These are phyloP conservation scores for Zizania latifolia DNA, from an alignment of 176 grass and related monocot species.

Conservation along the genomic window DNA sequence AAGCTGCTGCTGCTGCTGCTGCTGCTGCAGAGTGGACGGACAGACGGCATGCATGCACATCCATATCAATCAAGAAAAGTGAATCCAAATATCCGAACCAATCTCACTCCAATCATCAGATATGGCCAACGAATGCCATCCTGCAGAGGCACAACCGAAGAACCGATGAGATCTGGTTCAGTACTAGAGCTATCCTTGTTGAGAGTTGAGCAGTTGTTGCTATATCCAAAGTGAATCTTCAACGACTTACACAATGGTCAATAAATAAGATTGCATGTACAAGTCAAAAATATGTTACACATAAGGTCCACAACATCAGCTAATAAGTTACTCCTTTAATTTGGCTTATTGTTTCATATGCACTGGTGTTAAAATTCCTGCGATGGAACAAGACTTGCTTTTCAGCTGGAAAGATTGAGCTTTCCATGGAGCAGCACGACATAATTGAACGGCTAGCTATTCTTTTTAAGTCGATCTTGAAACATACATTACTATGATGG, in stretches of 20 bases:
- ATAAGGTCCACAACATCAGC: constrained; percentile 19
- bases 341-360: constrained; percentile 38
- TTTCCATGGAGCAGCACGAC: constrained; percentile 8
- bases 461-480: constrained; percentile 22
- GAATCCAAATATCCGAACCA: neutral
- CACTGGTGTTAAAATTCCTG: constrained; percentile 36
- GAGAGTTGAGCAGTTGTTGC: neutral
- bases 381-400: constrained; percentile 6
- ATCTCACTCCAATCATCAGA: neutral
- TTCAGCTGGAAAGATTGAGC: neutral
- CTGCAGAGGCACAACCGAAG: neutral
- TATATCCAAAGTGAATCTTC: no score
- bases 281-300: constrained; percentile 24
- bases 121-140: neutral
- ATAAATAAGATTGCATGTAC: constrained; percentile 10
- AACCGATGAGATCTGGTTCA: neutral
- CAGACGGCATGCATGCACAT: neutral
- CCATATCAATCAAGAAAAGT: neutral
- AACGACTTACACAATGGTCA: neutral
- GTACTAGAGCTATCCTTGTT: neutral
- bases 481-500: constrained; percentile 27
- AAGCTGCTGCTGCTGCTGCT: no score
- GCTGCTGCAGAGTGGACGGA: no score
- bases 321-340: constrained; percentile 31
- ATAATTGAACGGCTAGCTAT: constrained; percentile 20